These are phyloP conservation scores for Fraxinus nigra DNA, from an alignment of 305 asterid species.

Conservation along the genomic window DNA sequence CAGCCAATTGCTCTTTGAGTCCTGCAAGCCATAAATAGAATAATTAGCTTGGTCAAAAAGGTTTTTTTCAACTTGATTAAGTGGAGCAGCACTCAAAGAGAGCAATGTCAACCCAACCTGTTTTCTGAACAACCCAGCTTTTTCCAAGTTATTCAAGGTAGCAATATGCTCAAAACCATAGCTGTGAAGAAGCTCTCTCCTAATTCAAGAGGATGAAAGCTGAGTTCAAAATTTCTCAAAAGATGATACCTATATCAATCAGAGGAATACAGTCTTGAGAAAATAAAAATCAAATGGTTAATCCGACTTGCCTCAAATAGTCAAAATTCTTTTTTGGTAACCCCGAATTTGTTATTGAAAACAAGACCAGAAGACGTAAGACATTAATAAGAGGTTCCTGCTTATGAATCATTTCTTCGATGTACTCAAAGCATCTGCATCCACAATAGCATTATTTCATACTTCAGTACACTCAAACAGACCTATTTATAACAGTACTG, in stretches of 20 bases:
- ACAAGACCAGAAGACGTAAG: slow-evolving; percentile 74
- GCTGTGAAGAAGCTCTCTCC: slow-evolving; percentile 87
- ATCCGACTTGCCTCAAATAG: slow-evolving; percentile 72
- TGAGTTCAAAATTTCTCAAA: background rate
- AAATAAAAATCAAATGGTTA: slow-evolving; percentile 12
- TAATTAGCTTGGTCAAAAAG: slow-evolving; percentile 11
- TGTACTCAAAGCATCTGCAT: slow-evolving; percentile 84
- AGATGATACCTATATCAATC: background rate
- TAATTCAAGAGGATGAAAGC: slow-evolving; percentile 34
- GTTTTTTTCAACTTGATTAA: slow-evolving; percentile 15
- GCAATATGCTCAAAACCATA: slow-evolving; percentile 94
- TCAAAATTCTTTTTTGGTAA: slow-evolving; percentile 79
- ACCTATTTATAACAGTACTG: background rate
- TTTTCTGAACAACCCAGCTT: slow-evolving; percentile 80
- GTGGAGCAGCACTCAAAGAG: background rate
- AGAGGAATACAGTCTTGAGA: background rate
- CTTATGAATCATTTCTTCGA: slow-evolving; percentile 93
- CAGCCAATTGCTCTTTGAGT: slow-evolving; percentile 81
- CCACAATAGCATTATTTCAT: slow-evolving; percentile 22
- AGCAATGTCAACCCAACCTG: slow-evolving; percentile 50
- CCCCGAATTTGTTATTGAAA: slow-evolving; percentile 89
- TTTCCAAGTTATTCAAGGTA: slow-evolving; percentile 88
- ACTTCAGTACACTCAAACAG: slow-evolving; percentile 13
- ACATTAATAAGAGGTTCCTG: slow-evolving; percentile 85
- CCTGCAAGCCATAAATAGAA: slow-evolving; percentile 51